Conservation (phyloP, 2,329 filamentous ascomycete genomes). For the Fusarium sp. region DNA sequence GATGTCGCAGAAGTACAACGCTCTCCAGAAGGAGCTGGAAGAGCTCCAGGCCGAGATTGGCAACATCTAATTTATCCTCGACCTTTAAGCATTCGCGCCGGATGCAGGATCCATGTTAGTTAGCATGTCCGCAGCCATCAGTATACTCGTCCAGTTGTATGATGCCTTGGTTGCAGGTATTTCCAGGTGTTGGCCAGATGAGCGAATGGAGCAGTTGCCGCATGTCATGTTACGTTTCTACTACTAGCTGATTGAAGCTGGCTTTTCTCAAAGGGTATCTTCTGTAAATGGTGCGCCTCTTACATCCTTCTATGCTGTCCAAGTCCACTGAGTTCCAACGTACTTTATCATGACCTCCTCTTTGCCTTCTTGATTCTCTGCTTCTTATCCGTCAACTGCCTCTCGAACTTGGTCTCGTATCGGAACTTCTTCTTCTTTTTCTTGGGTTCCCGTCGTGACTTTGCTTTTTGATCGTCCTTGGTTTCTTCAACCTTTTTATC, state of each 20-base stretch:
- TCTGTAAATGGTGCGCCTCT: conserved; percentile 41
- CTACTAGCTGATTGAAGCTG: conserved; percentile 47
- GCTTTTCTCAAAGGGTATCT: conserved; percentile 50
- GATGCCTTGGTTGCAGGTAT: conserved; percentile 41
- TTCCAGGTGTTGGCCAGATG: conserved; percentile 43
- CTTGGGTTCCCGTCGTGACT: conserved; percentile 63
- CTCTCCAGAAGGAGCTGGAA: conserved; percentile 89
- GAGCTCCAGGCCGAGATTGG: conserved; percentile 91
- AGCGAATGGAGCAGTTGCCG: conserved; percentile 47
- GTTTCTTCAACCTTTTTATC: conserved; percentile 46
- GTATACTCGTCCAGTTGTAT: conserved; percentile 32
- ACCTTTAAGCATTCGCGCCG: conserved; percentile 33
- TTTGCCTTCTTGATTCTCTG: conserved; percentile 70
- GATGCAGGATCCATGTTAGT: conserved; percentile 36
- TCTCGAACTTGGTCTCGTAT: conserved; percentile 89
- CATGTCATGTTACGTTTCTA: conserved; percentile 50
- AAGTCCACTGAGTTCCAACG: conserved; percentile 11
- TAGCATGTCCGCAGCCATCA: conserved; percentile 35
- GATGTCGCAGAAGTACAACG: conserved; percentile 88
- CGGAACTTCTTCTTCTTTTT: conserved; percentile 92
- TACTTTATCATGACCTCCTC: conserved; percentile 17
- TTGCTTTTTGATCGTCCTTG: conserved; percentile 45
- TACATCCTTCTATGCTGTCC: conserved; percentile 32
- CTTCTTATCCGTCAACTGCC: conserved; percentile 79
- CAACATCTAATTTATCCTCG: conserved; percentile 76